phyloP scores from a whole-genome alignment of 768 basidiomycete genomes.

The Inosperma sp. region DNA sequence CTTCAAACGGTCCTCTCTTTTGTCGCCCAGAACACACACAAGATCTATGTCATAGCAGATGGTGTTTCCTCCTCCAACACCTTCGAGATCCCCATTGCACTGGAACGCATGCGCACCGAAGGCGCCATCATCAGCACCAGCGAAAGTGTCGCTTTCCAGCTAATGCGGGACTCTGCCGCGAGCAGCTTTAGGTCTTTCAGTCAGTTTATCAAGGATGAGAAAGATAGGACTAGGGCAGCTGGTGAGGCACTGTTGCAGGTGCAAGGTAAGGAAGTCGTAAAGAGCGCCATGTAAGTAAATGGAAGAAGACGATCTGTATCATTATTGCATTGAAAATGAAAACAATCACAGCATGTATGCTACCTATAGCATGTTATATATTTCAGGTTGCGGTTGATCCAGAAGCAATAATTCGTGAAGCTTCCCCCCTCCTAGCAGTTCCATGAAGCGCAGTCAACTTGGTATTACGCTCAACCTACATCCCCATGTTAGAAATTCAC shows the following conservation, averaged over 20 bases:
- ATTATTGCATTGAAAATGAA: background rate
- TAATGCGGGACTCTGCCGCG: conserved; percentile 59
- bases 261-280: conserved; percentile 2
- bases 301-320: background rate
- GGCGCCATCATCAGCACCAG: conserved; percentile 78
- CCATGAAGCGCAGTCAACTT: conserved; percentile 18
- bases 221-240: conserved; percentile 50
- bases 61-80: conserved; percentile 79
- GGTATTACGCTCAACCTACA: conserved; percentile 15
- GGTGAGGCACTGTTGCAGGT: conserved; percentile 31
- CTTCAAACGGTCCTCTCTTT: conserved; percentile 79
- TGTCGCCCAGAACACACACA: conserved; percentile 35
- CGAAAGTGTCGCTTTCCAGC: conserved; percentile 75
- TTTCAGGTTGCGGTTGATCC: background rate
- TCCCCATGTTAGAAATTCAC: background rate
- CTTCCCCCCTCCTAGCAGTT: conserved; percentile 7
- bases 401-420: background rate
- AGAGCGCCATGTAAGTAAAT: background rate
- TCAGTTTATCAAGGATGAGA: conserved; percentile 71
- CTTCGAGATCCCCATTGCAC: conserved; percentile 73
- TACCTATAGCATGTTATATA: no score
- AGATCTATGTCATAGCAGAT: conserved; percentile 73
- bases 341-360: background rate
- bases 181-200: conserved; percentile 72
- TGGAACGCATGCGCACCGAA: conserved; percentile 62